Evolutionary conservation across 2,329 filamentous ascomycete genomes (phyloP).

Genomic region (Pseudocercospora cruenta): DNA sequence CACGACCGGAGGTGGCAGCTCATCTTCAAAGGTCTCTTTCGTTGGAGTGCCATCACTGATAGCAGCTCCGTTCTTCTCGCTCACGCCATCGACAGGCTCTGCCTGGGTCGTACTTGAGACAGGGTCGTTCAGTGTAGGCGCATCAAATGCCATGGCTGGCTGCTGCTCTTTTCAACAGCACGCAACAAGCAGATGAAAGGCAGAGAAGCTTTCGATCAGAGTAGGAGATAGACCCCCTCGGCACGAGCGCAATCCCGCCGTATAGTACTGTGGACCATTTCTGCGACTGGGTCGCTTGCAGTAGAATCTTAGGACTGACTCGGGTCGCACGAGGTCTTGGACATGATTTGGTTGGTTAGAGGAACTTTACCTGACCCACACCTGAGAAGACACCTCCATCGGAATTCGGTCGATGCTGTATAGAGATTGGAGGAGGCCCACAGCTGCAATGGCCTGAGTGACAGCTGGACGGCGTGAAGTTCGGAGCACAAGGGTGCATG

Average conservation of each 20-base stretch:
- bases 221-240: background rate
- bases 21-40: slow-evolving; percentile 13
- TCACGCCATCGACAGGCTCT: background rate
- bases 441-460: background rate
- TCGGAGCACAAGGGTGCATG: background rate
- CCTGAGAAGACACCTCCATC: too few relatives aligned
- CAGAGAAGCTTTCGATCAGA: background rate
- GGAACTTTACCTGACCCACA: background rate
- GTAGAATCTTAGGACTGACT: background rate
- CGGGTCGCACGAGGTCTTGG: background rate
- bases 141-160: background rate
- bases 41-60: slow-evolving; percentile 8
- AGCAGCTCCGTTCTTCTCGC: slow-evolving; percentile 2
- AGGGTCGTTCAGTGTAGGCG: background rate
- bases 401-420: too few relatives aligned
- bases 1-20: slow-evolving; percentile 23
- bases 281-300: background rate
- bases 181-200: background rate
- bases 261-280: background rate
- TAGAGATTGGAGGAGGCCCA: background rate
- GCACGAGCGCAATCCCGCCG: background rate
- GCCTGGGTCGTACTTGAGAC: background rate
- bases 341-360: background rate
- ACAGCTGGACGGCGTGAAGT: background rate
- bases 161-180: background rate